Evolutionary conservation across 306 rosid genomes (phyloP), one percentile per base, ranked within the genome.

Genomic region (Quercus ilex): DNA sequence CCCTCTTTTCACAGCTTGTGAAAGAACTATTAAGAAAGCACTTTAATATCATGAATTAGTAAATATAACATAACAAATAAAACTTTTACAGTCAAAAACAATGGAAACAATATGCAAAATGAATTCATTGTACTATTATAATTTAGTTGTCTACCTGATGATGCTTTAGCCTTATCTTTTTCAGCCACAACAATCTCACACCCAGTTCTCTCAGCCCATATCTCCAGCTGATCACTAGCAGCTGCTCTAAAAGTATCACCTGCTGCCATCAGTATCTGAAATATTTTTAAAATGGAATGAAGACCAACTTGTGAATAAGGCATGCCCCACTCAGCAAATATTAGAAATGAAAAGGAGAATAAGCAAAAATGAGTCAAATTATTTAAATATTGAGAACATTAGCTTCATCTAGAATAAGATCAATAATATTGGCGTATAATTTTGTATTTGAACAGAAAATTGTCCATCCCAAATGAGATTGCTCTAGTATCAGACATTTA

Each of bases 171-270:
- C 79, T 92, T 90, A 68, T 91, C 94, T 71, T 67, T 38, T 83
- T 95, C 97, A 82, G 98, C 96, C 74, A 88, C 81, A 79, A 95
- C 89, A 83, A 95, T 95, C 86, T 95, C 97, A 85, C 99, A 95
- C 41, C 87, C 98, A 79, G 93, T 90, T 85, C 99, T 90, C 86
- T 90, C 97, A 18, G 99, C 99, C 99, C 99, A 95, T 82, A 95
- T 93, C 88, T 95, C 99, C 52, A 95, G 90, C 89, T 95, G 98
- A 77, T 95, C 99, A 79, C 97, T 85, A 31, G 99, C 98, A 79
- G 99, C 99, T 81, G 99, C 98, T 90, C 99, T 89, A 84, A 93
- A 95, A 31, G 99, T 95, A 88, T 95, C 99, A 56, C 99, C 99
- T 57, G 98, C 99, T 35, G 98, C 99, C 93, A 95, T 87, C 86